Evolutionary conservation across 1,139 yeast species (phyloP).

Genomic region (Kodamaea suecica): DNA sequence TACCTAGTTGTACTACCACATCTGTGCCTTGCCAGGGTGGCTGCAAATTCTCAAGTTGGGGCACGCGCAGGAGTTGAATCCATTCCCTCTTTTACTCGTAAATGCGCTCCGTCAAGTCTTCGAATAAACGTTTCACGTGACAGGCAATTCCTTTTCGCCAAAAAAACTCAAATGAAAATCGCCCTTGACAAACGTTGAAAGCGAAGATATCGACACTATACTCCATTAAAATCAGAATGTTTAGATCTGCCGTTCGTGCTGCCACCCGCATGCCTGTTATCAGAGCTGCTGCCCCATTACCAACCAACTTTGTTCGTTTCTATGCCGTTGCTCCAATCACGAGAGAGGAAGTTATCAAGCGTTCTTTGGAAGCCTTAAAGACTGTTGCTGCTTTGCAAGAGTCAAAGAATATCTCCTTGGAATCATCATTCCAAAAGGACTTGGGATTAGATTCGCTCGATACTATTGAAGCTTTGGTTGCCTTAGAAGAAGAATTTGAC

Average conservation of each 20-base stretch:
- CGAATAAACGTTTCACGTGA: no score
- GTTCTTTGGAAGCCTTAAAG: constrained; percentile 51
- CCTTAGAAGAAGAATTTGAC: constrained; percentile 71
- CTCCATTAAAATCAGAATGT: constrained; percentile 16
- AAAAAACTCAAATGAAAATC: no score
- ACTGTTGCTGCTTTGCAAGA: constrained; percentile 52
- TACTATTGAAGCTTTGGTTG: constrained; percentile 68
- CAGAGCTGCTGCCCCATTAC: constrained; percentile 24
- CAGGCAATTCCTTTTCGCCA: no score
- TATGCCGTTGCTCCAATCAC: constrained; percentile 48
- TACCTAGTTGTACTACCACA: no score
- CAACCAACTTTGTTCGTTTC: constrained; percentile 33
- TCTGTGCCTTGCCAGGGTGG: no score
- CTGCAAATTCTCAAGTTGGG: no score
- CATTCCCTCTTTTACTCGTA: no score
- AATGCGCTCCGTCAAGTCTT: no score
- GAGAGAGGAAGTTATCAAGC: constrained; percentile 45
- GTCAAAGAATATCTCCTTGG: constrained; percentile 35
- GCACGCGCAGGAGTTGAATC: no score
- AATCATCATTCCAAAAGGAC: constrained; percentile 57
- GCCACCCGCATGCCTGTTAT: constrained; percentile 31
- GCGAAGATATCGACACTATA: no score
- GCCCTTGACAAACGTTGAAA: constrained; percentile 1
- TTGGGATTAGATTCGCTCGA: constrained; percentile 70
- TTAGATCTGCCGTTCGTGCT: constrained; percentile 35